phyloP scores from a whole-genome alignment of 2,329 filamentous ascomycete genomes.

The Dothideomycetes sp. region DNA sequence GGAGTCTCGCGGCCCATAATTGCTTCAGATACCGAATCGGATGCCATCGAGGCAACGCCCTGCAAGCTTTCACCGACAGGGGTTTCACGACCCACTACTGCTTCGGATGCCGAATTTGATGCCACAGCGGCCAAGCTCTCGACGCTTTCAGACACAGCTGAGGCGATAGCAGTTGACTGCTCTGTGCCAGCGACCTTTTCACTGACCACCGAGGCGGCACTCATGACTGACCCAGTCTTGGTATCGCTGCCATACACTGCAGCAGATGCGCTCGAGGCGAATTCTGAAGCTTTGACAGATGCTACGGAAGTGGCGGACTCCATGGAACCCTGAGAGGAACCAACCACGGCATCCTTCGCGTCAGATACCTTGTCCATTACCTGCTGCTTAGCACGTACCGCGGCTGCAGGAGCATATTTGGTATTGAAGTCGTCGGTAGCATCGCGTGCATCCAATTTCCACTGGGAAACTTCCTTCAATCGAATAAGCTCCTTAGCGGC shows the following conservation, averaged over 20 bases:
- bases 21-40: slow-evolving; percentile 22
- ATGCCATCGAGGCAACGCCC: slow-evolving; percentile 16
- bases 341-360: slow-evolving; percentile 28
- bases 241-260: slow-evolving; percentile 35
- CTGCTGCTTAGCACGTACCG: slow-evolving; percentile 35
- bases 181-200: slow-evolving; percentile 30
- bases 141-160: slow-evolving; percentile 17
- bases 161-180: slow-evolving; percentile 13
- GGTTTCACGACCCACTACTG: slow-evolving; percentile 19
- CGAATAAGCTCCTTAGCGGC: slow-evolving; percentile 71
- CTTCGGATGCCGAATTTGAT: slow-evolving; percentile 17
- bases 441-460: slow-evolving; percentile 73
- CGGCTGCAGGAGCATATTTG: slow-evolving; percentile 52
- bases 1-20: slow-evolving; percentile 21
- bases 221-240: slow-evolving; percentile 38
- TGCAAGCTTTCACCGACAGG: slow-evolving; percentile 18
- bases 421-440: slow-evolving; percentile 69
- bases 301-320: slow-evolving; percentile 29
- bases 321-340: slow-evolving; percentile 26
- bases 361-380: slow-evolving; percentile 24
- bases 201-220: slow-evolving; percentile 44
- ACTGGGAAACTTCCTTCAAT: slow-evolving; percentile 73
- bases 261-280: slow-evolving; percentile 22
- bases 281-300: slow-evolving; percentile 17
- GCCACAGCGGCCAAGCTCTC: slow-evolving; percentile 9